Evolutionary conservation across 2,329 filamentous ascomycete genomes (phyloP).

Genomic region (Lojkania enalia): DNA sequence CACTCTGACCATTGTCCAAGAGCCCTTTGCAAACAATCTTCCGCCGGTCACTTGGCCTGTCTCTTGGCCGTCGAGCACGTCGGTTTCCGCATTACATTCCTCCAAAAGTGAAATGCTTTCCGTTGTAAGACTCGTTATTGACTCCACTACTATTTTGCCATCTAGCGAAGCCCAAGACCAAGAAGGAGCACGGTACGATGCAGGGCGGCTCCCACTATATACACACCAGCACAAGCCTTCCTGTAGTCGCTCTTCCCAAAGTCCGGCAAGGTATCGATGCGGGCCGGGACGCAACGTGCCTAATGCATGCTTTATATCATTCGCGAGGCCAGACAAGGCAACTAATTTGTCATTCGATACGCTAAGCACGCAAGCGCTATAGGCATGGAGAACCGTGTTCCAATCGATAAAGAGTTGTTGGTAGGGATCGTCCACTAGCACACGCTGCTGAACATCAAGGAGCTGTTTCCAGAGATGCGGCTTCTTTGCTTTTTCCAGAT

Average conservation of each 20-base stretch:
- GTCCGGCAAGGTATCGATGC: slow-evolving; percentile 3
- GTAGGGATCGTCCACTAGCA: background rate
- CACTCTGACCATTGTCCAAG: background rate
- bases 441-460: background rate
- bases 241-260: slow-evolving; percentile 3
- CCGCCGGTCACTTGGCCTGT: background rate
- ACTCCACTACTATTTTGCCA: background rate
- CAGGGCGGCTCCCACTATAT: background rate
- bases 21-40: background rate
- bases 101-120: background rate
- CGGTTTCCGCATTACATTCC: background rate
- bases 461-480: background rate
- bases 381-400: background rate
- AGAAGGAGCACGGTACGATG: background rate
- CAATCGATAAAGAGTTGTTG: slow-evolving; percentile 3
- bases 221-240: background rate
- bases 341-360: slow-evolving; percentile 2
- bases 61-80: background rate
- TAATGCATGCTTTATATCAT: slow-evolving; percentile 1
- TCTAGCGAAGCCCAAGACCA: slow-evolving; percentile 4
- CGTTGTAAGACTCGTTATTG: background rate
- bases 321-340: slow-evolving; percentile 3
- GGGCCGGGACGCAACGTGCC: background rate
- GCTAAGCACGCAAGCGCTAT: background rate
- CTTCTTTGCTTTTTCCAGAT: background rate